Conservation (phyloP, 345 rosid genomes). For the Ceriops decandra region DNA sequence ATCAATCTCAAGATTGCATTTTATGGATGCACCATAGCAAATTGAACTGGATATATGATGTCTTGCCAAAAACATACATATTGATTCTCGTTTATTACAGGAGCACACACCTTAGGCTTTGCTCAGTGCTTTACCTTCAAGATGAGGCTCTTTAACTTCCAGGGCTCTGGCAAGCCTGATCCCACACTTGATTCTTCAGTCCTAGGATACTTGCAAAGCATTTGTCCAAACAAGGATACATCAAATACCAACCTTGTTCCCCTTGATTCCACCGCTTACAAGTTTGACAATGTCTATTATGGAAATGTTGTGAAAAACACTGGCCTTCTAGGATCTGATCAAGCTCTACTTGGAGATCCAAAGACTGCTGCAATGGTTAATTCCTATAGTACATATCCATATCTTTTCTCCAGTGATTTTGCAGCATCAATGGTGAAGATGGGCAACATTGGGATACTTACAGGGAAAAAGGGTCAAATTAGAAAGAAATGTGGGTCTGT, state of each 20-base stretch:
- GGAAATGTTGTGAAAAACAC: slow-evolving; percentile 38
- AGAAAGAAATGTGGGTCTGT: slow-evolving; percentile 63
- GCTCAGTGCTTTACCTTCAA: slow-evolving; percentile 88
- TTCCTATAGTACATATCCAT: slow-evolving; percentile 46
- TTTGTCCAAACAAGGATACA: slow-evolving; percentile 39
- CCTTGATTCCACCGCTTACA: slow-evolving; percentile 46
- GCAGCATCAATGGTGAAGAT: slow-evolving; percentile 70
- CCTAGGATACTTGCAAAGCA: slow-evolving; percentile 33
- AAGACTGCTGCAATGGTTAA: slow-evolving; percentile 49
- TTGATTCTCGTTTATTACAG: slow-evolving; percentile 27
- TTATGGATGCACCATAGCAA: too few species aligned
- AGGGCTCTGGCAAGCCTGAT: slow-evolving; percentile 71
- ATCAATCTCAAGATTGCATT: too few species aligned
- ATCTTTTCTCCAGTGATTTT: slow-evolving; percentile 53
- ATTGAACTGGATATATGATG: too few species aligned
- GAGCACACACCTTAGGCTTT: slow-evolving; percentile 86
- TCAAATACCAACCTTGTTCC: slow-evolving; percentile 61
- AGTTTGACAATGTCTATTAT: slow-evolving; percentile 71
- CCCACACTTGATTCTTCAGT: slow-evolving; percentile 56
- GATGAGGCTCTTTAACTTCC: slow-evolving; percentile 66
- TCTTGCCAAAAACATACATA: neutral
- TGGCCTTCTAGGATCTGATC: slow-evolving; percentile 58
- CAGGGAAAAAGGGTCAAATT: slow-evolving; percentile 59
- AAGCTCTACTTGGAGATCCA: slow-evolving; percentile 48
- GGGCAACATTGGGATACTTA: slow-evolving; percentile 53